These are phyloP conservation scores for Physaria fendleri DNA, from an alignment of 345 rosid genomes.

Conservation along the genomic window DNA sequence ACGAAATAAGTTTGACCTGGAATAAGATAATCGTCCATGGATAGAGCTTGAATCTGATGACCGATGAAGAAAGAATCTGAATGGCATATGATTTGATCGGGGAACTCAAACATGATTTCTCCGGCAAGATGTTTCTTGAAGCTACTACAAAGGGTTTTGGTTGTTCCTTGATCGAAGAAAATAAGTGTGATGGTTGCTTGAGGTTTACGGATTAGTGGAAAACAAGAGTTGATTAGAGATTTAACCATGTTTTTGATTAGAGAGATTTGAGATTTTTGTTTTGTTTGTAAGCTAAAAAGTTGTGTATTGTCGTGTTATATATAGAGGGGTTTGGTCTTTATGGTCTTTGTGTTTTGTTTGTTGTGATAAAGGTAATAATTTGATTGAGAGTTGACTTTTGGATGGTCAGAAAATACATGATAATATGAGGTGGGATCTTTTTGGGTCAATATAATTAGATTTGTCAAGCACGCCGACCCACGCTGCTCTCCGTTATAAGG, in stretches of 20 bases:
- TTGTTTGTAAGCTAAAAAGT: background rate
- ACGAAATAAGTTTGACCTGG: constrained; percentile 75
- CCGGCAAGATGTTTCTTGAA: constrained; percentile 64
- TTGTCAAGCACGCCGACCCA: too few relatives aligned
- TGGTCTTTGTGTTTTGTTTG: constrained; percentile 22
- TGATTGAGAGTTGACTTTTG: constrained; percentile 30
- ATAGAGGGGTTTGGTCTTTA: background rate
- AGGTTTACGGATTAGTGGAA: constrained; percentile 9
- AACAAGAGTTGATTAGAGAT: constrained; percentile 21
- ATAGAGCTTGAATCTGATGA: constrained; percentile 54
- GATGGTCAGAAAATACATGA: constrained; percentile 20
- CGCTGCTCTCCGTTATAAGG: too few relatives aligned
- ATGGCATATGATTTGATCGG: constrained; percentile 72
- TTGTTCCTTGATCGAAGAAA: constrained; percentile 52
- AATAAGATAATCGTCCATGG: constrained; percentile 58
- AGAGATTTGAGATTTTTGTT: background rate
- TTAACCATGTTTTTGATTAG: constrained; percentile 41
- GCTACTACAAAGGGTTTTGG: constrained; percentile 42
- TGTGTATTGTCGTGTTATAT: constrained; percentile 23
- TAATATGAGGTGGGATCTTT: constrained; percentile 28
- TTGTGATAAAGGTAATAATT: constrained; percentile 20
- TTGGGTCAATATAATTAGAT: too few relatives aligned
- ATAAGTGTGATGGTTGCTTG: constrained; percentile 39
- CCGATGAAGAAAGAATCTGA: constrained; percentile 93
- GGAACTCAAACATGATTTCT: constrained; percentile 84